Conservation (phyloP, 106 monocot genomes). For the Hemerocallis citrina region DNA sequence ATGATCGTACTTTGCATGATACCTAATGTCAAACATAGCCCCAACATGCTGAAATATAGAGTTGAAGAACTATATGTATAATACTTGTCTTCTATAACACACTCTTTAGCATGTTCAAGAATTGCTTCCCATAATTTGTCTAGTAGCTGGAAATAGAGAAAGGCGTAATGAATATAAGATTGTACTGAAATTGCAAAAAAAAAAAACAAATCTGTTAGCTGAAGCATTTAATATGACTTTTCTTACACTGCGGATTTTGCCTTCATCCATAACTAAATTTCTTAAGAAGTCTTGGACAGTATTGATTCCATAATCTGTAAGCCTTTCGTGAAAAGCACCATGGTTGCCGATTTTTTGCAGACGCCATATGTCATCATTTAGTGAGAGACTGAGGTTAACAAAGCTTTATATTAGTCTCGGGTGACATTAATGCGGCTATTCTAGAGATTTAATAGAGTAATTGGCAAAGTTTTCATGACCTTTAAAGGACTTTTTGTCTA, state of each 20-base stretch:
- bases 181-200: background rate
- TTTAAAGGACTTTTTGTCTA: too few relatives aligned
- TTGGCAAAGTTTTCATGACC: too few relatives aligned
- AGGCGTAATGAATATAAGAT: background rate
- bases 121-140: constrained; percentile 84
- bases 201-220: too few relatives aligned
- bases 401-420: too few relatives aligned
- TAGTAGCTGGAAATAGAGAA: constrained; percentile 40
- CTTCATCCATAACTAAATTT: constrained; percentile 37
- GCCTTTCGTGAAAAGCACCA: constrained; percentile 79
- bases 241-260: constrained; percentile 56
- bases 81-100: constrained; percentile 29
- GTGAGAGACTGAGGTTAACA: constrained; percentile 63
- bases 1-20: constrained; percentile 23
- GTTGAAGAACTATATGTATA: constrained; percentile 61
- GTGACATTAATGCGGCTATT: too few relatives aligned
- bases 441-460: too few relatives aligned
- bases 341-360: constrained; percentile 91
- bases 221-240: background rate
- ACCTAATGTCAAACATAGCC: constrained; percentile 27
- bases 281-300: constrained; percentile 76
- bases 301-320: constrained; percentile 37
- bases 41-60: constrained; percentile 55
- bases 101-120: constrained; percentile 65
- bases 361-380: constrained; percentile 81